A percentile compares a stretch with the other conserved stretches of the same genome.
Evolutionary conservation across 2,329 filamentous ascomycete species (phyloP).

Genomic region (Erysiphe pulchra): DNA sequence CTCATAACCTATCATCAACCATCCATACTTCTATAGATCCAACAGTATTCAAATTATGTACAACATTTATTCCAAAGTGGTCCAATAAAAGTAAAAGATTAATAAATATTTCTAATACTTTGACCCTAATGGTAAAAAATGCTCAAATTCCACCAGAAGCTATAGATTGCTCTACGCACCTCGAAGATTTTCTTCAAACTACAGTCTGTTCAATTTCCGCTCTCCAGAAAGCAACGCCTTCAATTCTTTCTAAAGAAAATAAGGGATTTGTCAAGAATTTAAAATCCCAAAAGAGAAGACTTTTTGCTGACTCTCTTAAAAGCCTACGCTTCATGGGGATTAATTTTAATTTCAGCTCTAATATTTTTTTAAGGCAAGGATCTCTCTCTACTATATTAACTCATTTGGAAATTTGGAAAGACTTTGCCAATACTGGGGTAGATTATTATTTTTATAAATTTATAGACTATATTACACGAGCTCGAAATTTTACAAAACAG

Average conservation of each 20-base stretch:
- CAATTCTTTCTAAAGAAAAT: constrained; percentile 63
- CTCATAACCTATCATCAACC: background rate
- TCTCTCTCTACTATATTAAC: constrained; percentile 47
- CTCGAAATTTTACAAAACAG: constrained; percentile 39
- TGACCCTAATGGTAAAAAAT: constrained; percentile 46
- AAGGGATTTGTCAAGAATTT: constrained; percentile 65
- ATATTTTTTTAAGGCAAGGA: constrained; percentile 46
- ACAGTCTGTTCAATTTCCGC: constrained; percentile 42
- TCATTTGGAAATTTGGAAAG: constrained; percentile 19
- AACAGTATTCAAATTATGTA: constrained; percentile 9
- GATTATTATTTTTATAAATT: constrained; percentile 60
- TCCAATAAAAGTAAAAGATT: constrained; percentile 33
- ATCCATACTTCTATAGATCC: constrained; percentile 5
- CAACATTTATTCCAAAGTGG: constrained; percentile 15
- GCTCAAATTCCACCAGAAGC: constrained; percentile 24
- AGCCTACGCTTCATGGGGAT: constrained; percentile 73
- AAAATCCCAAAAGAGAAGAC: constrained; percentile 68
- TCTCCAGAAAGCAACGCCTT: constrained; percentile 62
- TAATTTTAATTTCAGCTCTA: constrained; percentile 52
- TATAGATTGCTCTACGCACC: constrained; percentile 28
- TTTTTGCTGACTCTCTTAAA: constrained; percentile 73
- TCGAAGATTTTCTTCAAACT: constrained; percentile 43
- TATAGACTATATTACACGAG: constrained; percentile 43
- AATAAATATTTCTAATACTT: constrained; percentile 41
- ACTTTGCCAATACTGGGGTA: constrained; percentile 17